phyloP scores from a whole-genome alignment of 1,284 basidiomycete species.

The Trametes pubescens region DNA sequence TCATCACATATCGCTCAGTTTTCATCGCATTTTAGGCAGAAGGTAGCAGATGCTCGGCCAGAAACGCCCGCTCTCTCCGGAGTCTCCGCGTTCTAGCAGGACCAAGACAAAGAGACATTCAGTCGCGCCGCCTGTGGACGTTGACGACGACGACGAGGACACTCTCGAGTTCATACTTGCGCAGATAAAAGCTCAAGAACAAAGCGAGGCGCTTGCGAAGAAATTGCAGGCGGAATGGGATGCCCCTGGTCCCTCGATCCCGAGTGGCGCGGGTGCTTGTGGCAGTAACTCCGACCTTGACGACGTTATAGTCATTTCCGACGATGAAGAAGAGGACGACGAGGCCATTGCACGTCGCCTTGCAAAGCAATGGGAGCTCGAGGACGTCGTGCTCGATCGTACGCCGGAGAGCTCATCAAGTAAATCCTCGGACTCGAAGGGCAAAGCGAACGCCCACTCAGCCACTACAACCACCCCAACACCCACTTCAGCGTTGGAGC shows the following conservation, averaged over 20 bases:
- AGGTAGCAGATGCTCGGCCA: constrained; percentile 25
- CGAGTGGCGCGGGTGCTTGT: constrained; percentile 8
- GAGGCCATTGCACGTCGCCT: constrained; percentile 50
- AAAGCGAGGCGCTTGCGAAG: constrained; percentile 51
- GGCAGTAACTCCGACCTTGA: constrained; percentile 8
- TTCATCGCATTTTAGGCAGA: not conserved
- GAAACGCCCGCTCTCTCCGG: constrained; percentile 30
- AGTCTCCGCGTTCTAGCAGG: not conserved
- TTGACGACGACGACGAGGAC: constrained; percentile 45
- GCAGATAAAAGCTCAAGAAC: constrained; percentile 52
- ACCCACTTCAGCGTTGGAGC: constrained; percentile 21
- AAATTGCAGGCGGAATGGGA: constrained; percentile 46
- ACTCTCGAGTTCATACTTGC: constrained; percentile 50
- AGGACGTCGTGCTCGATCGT: constrained; percentile 27
- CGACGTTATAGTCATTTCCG: constrained; percentile 30
- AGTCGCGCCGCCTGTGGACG: constrained; percentile 4
- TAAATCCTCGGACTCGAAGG: constrained; percentile 7
- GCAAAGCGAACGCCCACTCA: constrained; percentile 17
- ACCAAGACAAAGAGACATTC: constrained; percentile 26
- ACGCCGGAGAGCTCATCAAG: constrained; percentile 6
- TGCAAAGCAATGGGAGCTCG: constrained; percentile 48
- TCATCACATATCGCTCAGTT: not conserved
- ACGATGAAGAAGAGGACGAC: constrained; percentile 42
- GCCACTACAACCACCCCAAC: not conserved
- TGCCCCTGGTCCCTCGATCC: constrained; percentile 12